Conservation (phyloP, 192 early-diverging fungal species). For the Bifiguratus adelaidae region DNA sequence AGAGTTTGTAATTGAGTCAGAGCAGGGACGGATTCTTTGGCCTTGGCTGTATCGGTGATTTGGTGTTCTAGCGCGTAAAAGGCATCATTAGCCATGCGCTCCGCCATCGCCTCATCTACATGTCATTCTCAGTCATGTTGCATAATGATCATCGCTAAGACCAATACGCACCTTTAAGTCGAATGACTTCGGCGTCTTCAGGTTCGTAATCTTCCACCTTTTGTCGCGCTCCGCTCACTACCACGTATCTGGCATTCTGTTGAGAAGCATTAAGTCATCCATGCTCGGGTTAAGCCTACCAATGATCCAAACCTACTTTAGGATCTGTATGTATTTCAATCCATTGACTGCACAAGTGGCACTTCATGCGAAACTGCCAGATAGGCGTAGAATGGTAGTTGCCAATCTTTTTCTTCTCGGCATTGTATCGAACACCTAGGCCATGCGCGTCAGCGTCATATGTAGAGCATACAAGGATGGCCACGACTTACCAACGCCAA, state of each 20-base stretch:
- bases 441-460: not conserved
- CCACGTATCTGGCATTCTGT: slow-evolving; percentile 55
- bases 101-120: slow-evolving; percentile 32
- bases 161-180: slow-evolving; percentile 36
- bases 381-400: slow-evolving; percentile 83
- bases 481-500: slow-evolving; percentile 58
- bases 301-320: slow-evolving; percentile 37
- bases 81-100: slow-evolving; percentile 30
- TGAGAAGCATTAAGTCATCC: not conserved
- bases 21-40: slow-evolving; percentile 25
- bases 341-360: slow-evolving; percentile 75
- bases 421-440: slow-evolving; percentile 87
- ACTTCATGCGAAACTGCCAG: slow-evolving; percentile 88
- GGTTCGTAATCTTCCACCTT: slow-evolving; percentile 69
- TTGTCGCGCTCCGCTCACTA: slow-evolving; percentile 59
- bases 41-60: slow-evolving; percentile 34
- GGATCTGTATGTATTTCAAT: slow-evolving; percentile 94
- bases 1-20: slow-evolving; percentile 48
- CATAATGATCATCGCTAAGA: not conserved
- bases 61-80: slow-evolving; percentile 54
- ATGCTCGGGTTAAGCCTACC: not conserved
- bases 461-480: not conserved
- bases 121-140: no score
- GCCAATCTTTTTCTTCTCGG: slow-evolving; percentile 88
- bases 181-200: slow-evolving; percentile 49